Evolutionary conservation across 768 basidiomycete species (phyloP), one percentile per base, ranked within the genome.

Genomic region (Xanthoconium stramineum): DNA sequence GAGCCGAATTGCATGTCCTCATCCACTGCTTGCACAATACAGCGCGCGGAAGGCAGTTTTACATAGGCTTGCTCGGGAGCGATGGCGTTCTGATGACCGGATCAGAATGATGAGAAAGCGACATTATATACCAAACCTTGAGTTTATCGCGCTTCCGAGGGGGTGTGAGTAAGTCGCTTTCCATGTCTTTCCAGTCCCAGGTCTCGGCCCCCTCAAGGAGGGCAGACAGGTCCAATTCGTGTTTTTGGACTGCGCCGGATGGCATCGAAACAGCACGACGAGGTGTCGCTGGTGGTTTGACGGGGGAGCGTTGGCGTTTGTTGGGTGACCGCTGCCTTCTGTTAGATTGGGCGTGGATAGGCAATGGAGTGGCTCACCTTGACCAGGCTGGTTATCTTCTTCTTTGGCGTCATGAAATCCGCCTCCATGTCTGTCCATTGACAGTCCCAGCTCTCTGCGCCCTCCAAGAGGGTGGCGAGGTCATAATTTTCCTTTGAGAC

Each of bases 391-490:
- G 61, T 60, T 3, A 65, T 66, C 33, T 75, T 73, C 53, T 82
- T 85, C 55, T 75, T 78, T 4, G 84, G 83, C 3, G 78, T 79
- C 42, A 80, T 57, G 32, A 77, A 76, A 56, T 83, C 80, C 0
- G 72, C 67, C 48, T 77, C 74, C 75, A 80, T 79, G 56, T 83
- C 81, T 33, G 80, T 75, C 81, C 85, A n/a, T n/a, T n/a, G n/a
- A n/a, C n/a, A 83, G 60, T 90, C 85, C 84, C 87, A 88, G 37
- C 79, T 74, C 62, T 86, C 88, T 1, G 82, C 83, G 0, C 86
- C 88, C 30, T 85, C 80, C n/a, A 86, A 64, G 14, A 89, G 74
- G 5, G 71, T 64, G 3, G 71, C 65, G 32, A 86, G 61, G 57
- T 86, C 81, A 24, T 50, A 32, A 28, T 32, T 61, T 63, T 71